A percentile compares a stretch with the other conserved stretches of the same genome.
These are phyloP conservation scores for Lecanoromycetidae sp. DNA, from an alignment of 2,329 filamentous ascomycete species.

Conservation along the genomic window DNA sequence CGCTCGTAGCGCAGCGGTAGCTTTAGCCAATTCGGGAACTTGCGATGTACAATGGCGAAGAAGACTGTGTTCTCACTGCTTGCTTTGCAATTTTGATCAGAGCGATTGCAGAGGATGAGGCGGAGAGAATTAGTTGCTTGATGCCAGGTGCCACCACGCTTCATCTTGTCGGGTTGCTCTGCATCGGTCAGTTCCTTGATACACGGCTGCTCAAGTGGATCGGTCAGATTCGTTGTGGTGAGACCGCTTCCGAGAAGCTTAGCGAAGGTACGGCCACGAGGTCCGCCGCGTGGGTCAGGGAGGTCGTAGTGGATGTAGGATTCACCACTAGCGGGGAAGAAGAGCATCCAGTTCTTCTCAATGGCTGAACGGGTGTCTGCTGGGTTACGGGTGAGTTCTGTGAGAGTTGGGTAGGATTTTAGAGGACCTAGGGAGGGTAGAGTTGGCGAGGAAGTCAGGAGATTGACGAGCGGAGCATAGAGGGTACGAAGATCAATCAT, in stretches of 20 bases:
- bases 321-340: constrained; percentile 25
- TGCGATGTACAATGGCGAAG: constrained; percentile 28
- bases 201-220: constrained; percentile 22
- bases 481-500: constrained; percentile 24
- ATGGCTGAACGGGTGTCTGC: constrained; percentile 24
- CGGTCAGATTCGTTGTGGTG: constrained; percentile 25
- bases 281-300: constrained; percentile 1
- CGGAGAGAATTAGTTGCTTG: constrained; percentile 30
- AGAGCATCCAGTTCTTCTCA: constrained; percentile 33
- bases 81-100: constrained; percentile 20
- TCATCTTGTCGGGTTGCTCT: constrained; percentile 15
- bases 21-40: constrained; percentile 26
- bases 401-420: constrained; percentile 23
- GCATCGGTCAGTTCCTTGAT: constrained; percentile 15
- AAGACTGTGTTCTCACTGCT: constrained; percentile 23
- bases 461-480: constrained; percentile 18
- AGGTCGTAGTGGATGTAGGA: constrained; percentile 31
- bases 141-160: constrained; percentile 26
- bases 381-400: constrained; percentile 30
- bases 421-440: constrained; percentile 20
- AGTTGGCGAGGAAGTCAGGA: constrained; percentile 20
- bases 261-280: constrained; percentile 22
- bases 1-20: constrained; percentile 30
- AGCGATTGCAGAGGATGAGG: constrained; percentile 27
- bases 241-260: constrained; percentile 24